These are phyloP conservation scores for Mesembryanthemum crystallinum DNA, from an alignment of 148 eudicot genomes.

Conservation along the genomic window DNA sequence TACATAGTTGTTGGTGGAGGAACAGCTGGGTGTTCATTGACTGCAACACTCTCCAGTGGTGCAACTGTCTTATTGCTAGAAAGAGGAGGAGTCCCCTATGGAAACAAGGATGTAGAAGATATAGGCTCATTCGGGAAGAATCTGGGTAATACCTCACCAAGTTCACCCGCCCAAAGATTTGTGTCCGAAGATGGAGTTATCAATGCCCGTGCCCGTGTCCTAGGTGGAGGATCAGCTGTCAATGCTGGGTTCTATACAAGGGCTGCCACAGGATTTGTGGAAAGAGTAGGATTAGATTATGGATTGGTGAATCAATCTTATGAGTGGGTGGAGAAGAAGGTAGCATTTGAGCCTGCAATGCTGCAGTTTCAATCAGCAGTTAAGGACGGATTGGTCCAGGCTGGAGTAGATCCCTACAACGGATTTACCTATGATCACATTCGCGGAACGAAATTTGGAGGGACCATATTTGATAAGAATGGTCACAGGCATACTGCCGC, in stretches of 20 bases:
- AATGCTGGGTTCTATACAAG: slow-evolving; percentile 87
- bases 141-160: slow-evolving; percentile 42
- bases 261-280: slow-evolving; percentile 45
- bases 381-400: slow-evolving; percentile 62
- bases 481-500: slow-evolving; percentile 91
- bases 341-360: slow-evolving; percentile 57
- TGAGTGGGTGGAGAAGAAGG: slow-evolving; percentile 73
- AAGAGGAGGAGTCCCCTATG: slow-evolving; percentile 74
- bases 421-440: slow-evolving; percentile 76
- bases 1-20: slow-evolving; percentile 94
- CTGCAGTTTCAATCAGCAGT: slow-evolving; percentile 67
- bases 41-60: slow-evolving; percentile 64
- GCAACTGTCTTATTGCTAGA: slow-evolving; percentile 63
- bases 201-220: slow-evolving; percentile 64
- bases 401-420: slow-evolving; percentile 57
- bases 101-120: slow-evolving; percentile 48
- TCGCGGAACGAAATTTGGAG: slow-evolving; percentile 74
- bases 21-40: slow-evolving; percentile 73
- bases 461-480: slow-evolving; percentile 64
- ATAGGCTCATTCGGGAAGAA: slow-evolving; percentile 34
- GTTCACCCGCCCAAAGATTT: slow-evolving; percentile 70
- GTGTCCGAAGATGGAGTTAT: slow-evolving; percentile 82
- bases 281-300: slow-evolving; percentile 50
- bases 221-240: slow-evolving; percentile 77
- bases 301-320: slow-evolving; percentile 63